These are phyloP conservation scores for Ormosia emarginata DNA, from an alignment of 306 rosid species.

Conservation along the genomic window DNA sequence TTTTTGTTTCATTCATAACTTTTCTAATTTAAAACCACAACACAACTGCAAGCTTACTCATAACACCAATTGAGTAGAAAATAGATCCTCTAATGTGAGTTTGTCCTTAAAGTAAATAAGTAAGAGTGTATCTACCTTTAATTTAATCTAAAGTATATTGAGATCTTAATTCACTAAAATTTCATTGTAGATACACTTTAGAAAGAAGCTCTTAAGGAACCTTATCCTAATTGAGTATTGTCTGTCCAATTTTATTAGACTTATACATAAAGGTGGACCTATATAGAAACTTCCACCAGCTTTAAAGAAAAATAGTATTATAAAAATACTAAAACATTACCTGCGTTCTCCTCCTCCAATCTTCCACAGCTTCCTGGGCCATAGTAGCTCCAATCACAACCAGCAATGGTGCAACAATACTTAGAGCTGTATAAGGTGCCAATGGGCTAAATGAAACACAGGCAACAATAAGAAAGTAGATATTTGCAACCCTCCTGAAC, in stretches of 20 bases:
- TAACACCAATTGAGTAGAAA: not conserved
- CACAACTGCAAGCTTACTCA: not conserved
- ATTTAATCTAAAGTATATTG: too few relatives aligned
- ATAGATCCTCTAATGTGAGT: too few relatives aligned
- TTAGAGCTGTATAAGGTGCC: constrained; percentile 67
- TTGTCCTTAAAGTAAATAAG: too few relatives aligned
- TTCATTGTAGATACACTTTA: too few relatives aligned
- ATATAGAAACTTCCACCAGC: not conserved
- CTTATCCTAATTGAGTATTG: not conserved
- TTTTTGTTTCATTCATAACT: not conserved
- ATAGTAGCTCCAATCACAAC: constrained; percentile 81
- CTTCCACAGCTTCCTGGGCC: constrained; percentile 90
- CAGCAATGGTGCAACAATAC: constrained; percentile 63
- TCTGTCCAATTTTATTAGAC: not conserved
- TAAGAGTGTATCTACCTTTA: too few relatives aligned
- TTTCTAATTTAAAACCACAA: not conserved
- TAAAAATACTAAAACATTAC: constrained; percentile 30
- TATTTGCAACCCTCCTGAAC: constrained; percentile 87
- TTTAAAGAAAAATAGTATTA: not conserved
- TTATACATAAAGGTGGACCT: not conserved
- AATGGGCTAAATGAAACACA: constrained; percentile 81
- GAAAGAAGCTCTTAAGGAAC: too few relatives aligned
- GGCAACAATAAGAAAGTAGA: constrained; percentile 82
- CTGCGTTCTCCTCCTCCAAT: constrained; percentile 94
- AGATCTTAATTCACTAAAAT: too few relatives aligned